Conservation (phyloP, 1,284 basidiomycete genomes). For the Ganoderma sp. region DNA sequence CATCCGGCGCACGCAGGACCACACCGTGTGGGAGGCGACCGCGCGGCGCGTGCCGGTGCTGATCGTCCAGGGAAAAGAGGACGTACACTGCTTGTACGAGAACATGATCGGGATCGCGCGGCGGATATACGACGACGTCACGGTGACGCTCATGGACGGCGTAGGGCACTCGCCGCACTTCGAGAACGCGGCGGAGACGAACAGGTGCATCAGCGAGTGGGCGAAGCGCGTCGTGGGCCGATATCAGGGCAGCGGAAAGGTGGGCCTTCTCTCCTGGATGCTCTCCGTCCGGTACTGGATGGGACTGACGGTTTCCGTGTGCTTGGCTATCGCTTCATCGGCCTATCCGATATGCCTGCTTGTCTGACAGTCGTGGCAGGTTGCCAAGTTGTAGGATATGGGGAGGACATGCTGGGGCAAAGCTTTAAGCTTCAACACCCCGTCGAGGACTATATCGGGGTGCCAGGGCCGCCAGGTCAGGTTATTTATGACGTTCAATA, state of each 20-base stretch:
- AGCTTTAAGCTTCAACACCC: neutral
- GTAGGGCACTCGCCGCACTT: conserved; percentile 43
- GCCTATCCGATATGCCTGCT: conserved; percentile 4
- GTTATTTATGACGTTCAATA: neutral
- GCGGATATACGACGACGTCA: conserved; percentile 39
- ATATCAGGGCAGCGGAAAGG: neutral
- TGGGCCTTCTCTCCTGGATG: neutral
- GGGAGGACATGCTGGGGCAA: neutral
- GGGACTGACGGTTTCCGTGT: neutral
- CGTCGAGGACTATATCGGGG: neutral
- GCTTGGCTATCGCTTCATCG: conserved; percentile 4
- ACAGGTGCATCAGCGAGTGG: conserved; percentile 21
- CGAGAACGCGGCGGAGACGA: conserved; percentile 33
- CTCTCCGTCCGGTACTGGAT: neutral
- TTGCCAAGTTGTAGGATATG: conserved; percentile 3
- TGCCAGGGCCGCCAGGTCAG: too few relatives aligned
- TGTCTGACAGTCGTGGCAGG: conserved; percentile 4
- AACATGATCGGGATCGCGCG: conserved; percentile 39
- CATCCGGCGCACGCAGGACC: conserved; percentile 43
- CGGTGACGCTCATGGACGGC: conserved; percentile 39
- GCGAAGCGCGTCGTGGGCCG: conserved; percentile 11
- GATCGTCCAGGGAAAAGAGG: conserved; percentile 44
- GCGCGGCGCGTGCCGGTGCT: conserved; percentile 42
- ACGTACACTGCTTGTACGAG: conserved; percentile 38
- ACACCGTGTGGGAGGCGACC: conserved; percentile 39